Evolutionary conservation across 2,329 filamentous ascomycete species (phyloP).

Genomic region (Colletotrichum cereale): DNA sequence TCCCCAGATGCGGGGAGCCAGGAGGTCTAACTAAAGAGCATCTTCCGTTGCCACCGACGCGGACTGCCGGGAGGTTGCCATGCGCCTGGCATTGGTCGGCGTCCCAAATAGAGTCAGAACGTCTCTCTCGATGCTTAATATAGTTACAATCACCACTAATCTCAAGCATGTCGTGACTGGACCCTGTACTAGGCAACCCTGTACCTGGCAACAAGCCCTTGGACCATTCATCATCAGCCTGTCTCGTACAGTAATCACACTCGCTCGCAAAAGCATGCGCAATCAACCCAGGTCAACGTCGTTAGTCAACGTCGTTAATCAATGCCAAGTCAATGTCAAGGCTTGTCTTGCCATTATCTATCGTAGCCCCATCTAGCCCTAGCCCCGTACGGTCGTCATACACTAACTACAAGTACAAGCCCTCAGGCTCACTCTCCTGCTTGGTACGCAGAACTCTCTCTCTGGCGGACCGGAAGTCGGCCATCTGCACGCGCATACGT

Average conservation of each 20-base stretch:
- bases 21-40: background rate
- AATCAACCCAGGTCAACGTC: background rate
- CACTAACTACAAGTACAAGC: conserved; percentile 88
- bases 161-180: background rate
- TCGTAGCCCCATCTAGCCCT: conserved; percentile 25
- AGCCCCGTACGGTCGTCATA: conserved; percentile 23
- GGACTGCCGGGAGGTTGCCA: background rate
- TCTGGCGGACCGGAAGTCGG: conserved; percentile 91
- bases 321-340: conserved; percentile 20
- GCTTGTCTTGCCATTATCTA: conserved; percentile 37
- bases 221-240: background rate
- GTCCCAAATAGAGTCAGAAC: background rate
- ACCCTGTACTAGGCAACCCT: background rate
- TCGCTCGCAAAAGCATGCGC: background rate
- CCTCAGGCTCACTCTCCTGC: conserved; percentile 97
- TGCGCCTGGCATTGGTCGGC: background rate
- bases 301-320: conserved; percentile 14
- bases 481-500: conserved; percentile 99
- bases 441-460: conserved; percentile 98
- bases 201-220: background rate
- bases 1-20: background rate
- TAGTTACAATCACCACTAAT: background rate
- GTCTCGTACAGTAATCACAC: background rate
- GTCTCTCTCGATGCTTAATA: background rate
- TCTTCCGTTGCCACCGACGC: background rate